phyloP scores from a whole-genome alignment of 345 rosid genomes.

The Eucalyptus microcorys region DNA sequence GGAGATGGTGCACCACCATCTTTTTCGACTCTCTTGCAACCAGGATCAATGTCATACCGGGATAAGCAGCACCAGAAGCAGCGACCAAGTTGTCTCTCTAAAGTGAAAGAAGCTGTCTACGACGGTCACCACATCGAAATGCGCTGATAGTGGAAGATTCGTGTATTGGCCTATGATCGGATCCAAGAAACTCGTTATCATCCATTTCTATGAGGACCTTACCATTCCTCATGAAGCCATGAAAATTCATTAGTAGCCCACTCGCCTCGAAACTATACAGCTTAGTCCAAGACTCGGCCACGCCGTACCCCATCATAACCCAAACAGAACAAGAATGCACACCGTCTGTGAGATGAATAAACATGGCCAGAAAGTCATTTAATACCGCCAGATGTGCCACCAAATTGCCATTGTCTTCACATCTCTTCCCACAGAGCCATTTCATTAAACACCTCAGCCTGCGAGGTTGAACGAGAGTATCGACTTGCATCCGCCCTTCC shows the following conservation, averaged over 20 bases:
- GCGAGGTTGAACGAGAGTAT: rapidly evolving
- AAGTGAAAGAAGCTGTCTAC: neutral
- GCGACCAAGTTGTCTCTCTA: neutral
- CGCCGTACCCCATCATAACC: too few species aligned
- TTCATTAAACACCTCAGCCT: too few species aligned
- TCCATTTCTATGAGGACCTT: neutral
- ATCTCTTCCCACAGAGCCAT: neutral
- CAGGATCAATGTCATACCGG: neutral
- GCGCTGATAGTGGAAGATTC: neutral
- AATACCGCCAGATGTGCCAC: too few species aligned
- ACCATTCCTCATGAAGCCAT: neutral
- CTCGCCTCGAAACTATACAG: too few species aligned
- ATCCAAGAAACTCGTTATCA: neutral
- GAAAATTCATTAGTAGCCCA: too few species aligned
- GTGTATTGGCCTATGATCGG: neutral
- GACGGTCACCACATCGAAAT: neutral
- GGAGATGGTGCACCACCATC: neutral
- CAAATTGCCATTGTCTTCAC: neutral
- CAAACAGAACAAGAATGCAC: too few species aligned
- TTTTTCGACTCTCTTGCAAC: neutral
- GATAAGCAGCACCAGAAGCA: neutral
- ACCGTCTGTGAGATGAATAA: too few species aligned
- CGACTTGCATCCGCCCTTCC: neutral
- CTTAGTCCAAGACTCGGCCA: too few species aligned
- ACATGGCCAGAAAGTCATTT: too few species aligned